phyloP scores from a whole-genome alignment of 2,329 filamentous ascomycete genomes.

The Beauveria rudraprayagi region DNA sequence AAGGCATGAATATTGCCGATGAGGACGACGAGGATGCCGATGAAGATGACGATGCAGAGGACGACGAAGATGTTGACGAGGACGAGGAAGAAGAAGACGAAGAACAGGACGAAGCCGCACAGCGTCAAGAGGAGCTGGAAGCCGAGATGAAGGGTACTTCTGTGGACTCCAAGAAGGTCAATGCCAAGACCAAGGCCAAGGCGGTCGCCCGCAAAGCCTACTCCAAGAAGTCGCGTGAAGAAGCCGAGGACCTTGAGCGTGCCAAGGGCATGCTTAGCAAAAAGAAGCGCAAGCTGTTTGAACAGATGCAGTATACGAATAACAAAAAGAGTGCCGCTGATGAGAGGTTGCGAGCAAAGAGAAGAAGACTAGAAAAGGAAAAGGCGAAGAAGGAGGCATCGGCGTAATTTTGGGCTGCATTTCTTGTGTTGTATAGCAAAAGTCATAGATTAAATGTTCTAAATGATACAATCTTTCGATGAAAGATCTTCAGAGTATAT shows the following conservation, averaged over 20 bases:
- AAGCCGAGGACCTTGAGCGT: slow-evolving; percentile 82
- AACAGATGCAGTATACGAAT: slow-evolving; percentile 96
- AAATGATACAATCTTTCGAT: slow-evolving; percentile 4
- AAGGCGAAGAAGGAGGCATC: slow-evolving; percentile 34
- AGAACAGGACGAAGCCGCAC: slow-evolving; percentile 55
- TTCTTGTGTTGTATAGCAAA: slow-evolving; percentile 11
- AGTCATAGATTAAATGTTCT: slow-evolving; percentile 7
- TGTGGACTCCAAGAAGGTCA: slow-evolving; percentile 40
- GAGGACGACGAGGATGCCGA: slow-evolving; percentile 38
- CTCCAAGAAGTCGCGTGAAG: slow-evolving; percentile 61
- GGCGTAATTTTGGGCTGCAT: slow-evolving; percentile 20
- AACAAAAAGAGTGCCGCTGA: slow-evolving; percentile 88
- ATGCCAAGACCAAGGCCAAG: slow-evolving; percentile 51
- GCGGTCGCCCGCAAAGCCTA: slow-evolving; percentile 63
- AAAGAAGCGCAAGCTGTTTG: slow-evolving; percentile 94
- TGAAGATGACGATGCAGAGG: slow-evolving; percentile 36
- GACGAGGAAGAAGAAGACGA: slow-evolving; percentile 30
- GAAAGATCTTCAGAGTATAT: no score
- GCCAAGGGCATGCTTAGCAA: slow-evolving; percentile 98
- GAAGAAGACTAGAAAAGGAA: slow-evolving; percentile 76
- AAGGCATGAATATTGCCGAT: slow-evolving; percentile 35
- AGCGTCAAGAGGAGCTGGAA: slow-evolving; percentile 84
- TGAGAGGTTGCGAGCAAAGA: slow-evolving; percentile 78
- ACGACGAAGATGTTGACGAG: slow-evolving; percentile 32
- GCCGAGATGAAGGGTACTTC: slow-evolving; percentile 74